Base-by-base conservation (phyloP, 148 eudicot genomes). In the Persicaria tinctoria region DNA sequence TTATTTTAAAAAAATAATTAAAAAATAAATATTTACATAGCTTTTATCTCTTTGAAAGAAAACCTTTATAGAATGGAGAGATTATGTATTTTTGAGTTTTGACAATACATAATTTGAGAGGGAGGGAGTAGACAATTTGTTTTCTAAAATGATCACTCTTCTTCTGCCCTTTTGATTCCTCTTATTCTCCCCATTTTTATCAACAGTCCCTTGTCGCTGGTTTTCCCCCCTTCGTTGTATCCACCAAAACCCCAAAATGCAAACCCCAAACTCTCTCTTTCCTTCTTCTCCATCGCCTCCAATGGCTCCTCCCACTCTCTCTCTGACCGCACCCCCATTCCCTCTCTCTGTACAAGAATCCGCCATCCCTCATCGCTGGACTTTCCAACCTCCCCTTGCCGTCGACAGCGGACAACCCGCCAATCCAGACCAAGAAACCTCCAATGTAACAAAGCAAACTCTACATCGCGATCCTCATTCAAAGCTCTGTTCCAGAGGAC, bases 401-500 rank as follows among this genome's bases (percentile, higher is more conserved):
- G 68, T 32, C 68, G 66, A 59, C 13, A 59, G 5, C 23, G 44
- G 11, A 27, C 23, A 27, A 14, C 27, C 9, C 68, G 16, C 2
- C 46, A 8, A 41, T 41, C 70, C 4, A 38, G 14, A 41, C 3
- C 48, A 18, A 59, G 64, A 66, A 13, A 17, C 9, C 41, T 32
- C 41, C 41, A 32, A 32, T 32, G 41, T 0, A 32, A 32, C 41
- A 32, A 32, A 32, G 41, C 41, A 32, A 32, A 32, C 41, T 32
- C 41, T 2, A 41, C 41, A 13, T 8, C 4, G 12, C 9, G 70
- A 66, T 32, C 78, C 62, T 38, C 76, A 70, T 27, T 20, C 68
- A 11, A 90, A 83, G 76, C 69, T 85, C 1, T 90, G 94, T 78
- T 75, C 86, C 0, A 88, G 92, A 84, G 91, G 92, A 5, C 90